Conservation (phyloP, 2,329 filamentous ascomycete species). For the Phyllosticta citribraziliensis region DNA sequence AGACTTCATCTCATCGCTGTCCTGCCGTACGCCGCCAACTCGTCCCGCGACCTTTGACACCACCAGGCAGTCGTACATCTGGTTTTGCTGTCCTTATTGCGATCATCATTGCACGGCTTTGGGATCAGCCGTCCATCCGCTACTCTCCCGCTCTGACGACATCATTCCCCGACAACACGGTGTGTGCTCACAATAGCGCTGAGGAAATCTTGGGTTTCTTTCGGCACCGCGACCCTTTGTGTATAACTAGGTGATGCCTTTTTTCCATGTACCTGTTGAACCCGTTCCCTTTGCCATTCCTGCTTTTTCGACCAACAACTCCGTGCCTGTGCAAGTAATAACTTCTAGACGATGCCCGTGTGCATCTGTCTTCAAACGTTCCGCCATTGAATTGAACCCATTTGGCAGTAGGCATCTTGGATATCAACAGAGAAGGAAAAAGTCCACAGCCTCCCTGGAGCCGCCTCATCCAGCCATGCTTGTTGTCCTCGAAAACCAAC, state of each 20-base stretch:
- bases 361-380: not conserved
- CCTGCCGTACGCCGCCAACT: not conserved
- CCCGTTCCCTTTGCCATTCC: too few species aligned
- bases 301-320: too few species aligned
- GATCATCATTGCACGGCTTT: not conserved
- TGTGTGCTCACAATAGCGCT: not conserved
- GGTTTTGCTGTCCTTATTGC: not conserved
- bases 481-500: not conserved
- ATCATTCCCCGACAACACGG: not conserved
- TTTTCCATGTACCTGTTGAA: too few species aligned
- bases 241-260: too few species aligned
- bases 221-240: too few species aligned
- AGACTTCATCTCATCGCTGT: not conserved
- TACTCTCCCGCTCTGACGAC: not conserved
- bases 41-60: not conserved
- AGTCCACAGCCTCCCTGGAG: not conserved
- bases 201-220: too few species aligned
- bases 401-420: not conserved
- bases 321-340: too few species aligned
- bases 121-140: not conserved
- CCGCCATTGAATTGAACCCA: not conserved
- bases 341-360: not conserved
- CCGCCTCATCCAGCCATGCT: too few species aligned
- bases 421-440: not conserved
- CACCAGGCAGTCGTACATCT: not conserved